Evolutionary conservation across 2,329 filamentous ascomycete genomes (phyloP), one percentile per base, ranked within the genome.

Genomic region (Fusarium compactum): DNA sequence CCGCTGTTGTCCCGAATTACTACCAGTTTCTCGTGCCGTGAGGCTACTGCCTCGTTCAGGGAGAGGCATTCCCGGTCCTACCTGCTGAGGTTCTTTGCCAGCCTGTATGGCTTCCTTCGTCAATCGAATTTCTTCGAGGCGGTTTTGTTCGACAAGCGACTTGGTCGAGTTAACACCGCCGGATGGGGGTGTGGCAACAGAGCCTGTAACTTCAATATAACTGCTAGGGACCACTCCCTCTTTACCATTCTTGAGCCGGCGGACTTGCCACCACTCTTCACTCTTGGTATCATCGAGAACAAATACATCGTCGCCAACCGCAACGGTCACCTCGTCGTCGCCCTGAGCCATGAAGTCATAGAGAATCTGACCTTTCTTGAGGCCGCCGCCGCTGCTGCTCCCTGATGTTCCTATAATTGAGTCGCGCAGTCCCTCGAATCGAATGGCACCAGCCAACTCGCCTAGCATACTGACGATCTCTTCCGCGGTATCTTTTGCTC

Each of bases 231-330:
- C 95, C 27, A 99, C 96, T 41, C 96, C 96, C 82, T 98, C 94
- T 78, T 94, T 96, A 73, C 94, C 94, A 78, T 94, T 98, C 83
- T 94, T 97, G 69, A 98, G 77, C 38, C 95, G 89, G 64, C 92
- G 89, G 38, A 99, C 94, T 84, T 96, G 94, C 95, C 96, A 98
- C 96, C 96, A 99, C 78, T 99, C 96, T 63, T 98, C 94, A 68
- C 95, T 98, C 81, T 95, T 96, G 34, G 86, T 89, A 76, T 98
- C 94, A 77, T 99, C 95, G 59, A 98, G 80, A 57, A 99, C 85
- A 45, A 97, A 84, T 43, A 99, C 95, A 77, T 99, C 95, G 77
- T 99, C 96, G 43, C 92, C 96, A 24, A 92, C 87, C 27, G 89
- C 90, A 48, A 99, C 96, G 0, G 94, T 97, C 50, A 99, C 95